A percentile compares a stretch with the other conserved stretches of the same genome.
Evolutionary conservation across 192 early-diverging fungal species (phyloP).

Genomic region (Rhizophagus sp.): DNA sequence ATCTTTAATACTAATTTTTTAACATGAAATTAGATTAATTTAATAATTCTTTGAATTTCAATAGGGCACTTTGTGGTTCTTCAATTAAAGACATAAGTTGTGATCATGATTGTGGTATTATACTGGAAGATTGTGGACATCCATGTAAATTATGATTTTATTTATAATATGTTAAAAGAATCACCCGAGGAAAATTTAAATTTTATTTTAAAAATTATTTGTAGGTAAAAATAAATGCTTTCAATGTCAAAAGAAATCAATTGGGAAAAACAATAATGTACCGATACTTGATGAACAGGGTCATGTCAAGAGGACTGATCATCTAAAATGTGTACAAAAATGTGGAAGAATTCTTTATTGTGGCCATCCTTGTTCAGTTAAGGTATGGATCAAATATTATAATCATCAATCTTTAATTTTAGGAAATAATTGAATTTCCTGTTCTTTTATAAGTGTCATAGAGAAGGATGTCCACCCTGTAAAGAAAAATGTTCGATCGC

Average conservation of each 20-base stretch:
- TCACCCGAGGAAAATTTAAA: neutral
- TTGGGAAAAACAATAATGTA: neutral
- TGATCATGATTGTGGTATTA: conserved; percentile 32
- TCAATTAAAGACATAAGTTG: conserved; percentile 37
- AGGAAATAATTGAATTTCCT: neutral
- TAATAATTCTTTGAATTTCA: neutral
- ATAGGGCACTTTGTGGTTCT: neutral
- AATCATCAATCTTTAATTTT: neutral
- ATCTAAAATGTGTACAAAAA: conserved; percentile 39
- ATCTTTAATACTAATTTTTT: conserved; percentile 27
- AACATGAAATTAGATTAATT: too few species aligned
- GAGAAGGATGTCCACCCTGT: neutral
- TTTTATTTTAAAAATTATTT: conserved; percentile 14
- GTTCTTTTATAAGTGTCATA: neutral
- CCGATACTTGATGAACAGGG: neutral
- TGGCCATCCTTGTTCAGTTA: conserved; percentile 42
- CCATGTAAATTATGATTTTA: conserved; percentile 30
- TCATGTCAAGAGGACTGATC: conserved; percentile 18
- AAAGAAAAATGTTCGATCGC: neutral
- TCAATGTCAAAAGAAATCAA: neutral
- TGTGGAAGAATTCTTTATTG: conserved; percentile 41
- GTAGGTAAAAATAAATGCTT: conserved; percentile 20
- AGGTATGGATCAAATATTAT: conserved; percentile 39
- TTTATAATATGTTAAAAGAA: conserved; percentile 28
- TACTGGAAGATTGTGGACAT: conserved; percentile 41